phyloP scores from a whole-genome alignment of 257 asterid species.

The Sherardia arvensis region DNA sequence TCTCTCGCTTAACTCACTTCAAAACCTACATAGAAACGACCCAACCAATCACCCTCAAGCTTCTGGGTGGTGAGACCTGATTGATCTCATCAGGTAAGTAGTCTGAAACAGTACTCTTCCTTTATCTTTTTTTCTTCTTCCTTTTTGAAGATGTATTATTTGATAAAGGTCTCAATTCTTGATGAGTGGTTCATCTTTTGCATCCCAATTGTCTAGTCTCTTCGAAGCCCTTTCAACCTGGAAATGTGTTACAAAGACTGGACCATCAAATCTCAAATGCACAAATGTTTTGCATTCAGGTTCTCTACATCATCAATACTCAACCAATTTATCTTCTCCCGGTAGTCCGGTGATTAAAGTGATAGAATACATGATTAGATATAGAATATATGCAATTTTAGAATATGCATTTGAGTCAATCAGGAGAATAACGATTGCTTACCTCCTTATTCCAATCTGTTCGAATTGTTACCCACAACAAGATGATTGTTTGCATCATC shows the following conservation, averaged over 20 bases:
- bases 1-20: too few species aligned
- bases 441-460: conserved; percentile 8
- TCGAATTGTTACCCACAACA: conserved; percentile 5
- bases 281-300: background rate
- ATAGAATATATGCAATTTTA: too few species aligned
- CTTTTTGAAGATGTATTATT: background rate
- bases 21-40: too few species aligned
- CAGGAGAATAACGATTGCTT: background rate
- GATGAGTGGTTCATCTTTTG: background rate
- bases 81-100: background rate
- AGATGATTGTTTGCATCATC: conserved; percentile 5
- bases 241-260: background rate
- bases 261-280: background rate
- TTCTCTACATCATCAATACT: background rate
- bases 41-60: background rate
- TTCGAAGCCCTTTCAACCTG: background rate
- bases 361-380: too few species aligned
- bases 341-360: too few species aligned
- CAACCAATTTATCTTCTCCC: background rate
- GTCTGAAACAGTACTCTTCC: too few species aligned
- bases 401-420: too few species aligned
- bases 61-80: background rate
- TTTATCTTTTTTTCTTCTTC: background rate
- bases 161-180: background rate
- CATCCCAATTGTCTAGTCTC: background rate